Evolutionary conservation across 352 stramenopile species (phyloP), one percentile per base, ranked within the genome.

Genomic region (Globisporangium nodosum): DNA sequence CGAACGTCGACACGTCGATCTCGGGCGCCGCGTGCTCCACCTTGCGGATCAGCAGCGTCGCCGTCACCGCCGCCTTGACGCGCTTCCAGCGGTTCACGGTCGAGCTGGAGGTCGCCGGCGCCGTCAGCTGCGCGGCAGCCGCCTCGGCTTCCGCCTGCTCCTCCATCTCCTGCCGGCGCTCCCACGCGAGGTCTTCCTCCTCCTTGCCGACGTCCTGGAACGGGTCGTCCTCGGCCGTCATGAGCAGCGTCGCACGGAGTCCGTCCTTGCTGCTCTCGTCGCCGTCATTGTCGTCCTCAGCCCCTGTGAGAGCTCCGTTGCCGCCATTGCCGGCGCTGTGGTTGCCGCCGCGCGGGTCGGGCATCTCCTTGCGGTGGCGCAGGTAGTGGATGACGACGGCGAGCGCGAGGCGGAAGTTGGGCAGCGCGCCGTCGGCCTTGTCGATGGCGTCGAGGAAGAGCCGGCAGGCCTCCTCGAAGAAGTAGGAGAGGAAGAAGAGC

Each of bases 301-400:
- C 35, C 3, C n/a, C 33, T 3, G 2, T 42, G 37, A 15, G 11
- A 24, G 13, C 5, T 16, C 18, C 31, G 18, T 9, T 5, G 16
- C 31, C 16, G 16, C 11, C 13, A 4, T 42, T 45, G 15, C 9
- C 13, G 30, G 20, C 16, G 2, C n/a, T 15, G 9, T 13, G 7
- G 16, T 9, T 24, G 1, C 56, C 15, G 47, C 52, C 5, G 35
- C 37, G 35, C 3, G 54, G 16, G 31, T 74, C 67, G n/a, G 73
- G 68, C 54, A 91, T 77, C 39, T 85, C 76, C 42, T 71, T 78
- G 18, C 74, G 73, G 65, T 92, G 81, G 48, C 81, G 81, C 35
- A 90, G 24, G 64, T 89, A 91, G 54, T 93, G 79, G 52, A 92
- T 83, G 24, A 90, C 81, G 54, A 92, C 77, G 7, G 77, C 77